Evolutionary conservation across 768 basidiomycete species (phyloP).

Genomic region (Mycena crocata): DNA sequence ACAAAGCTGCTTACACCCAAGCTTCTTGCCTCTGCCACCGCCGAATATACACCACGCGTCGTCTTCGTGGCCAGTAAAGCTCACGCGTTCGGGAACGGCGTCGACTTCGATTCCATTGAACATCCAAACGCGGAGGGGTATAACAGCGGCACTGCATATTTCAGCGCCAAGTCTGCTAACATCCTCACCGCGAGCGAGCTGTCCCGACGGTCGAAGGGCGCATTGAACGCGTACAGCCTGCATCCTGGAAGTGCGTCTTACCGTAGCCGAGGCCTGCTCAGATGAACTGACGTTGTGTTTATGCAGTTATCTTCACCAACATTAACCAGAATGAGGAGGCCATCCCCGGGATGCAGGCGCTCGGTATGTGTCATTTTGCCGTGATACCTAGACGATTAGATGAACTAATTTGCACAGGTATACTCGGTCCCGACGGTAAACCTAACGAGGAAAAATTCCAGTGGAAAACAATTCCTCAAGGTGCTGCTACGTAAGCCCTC

Average conservation of each 20-base stretch:
- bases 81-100: background rate
- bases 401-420: background rate
- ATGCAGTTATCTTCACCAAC: no score
- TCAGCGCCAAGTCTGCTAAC: conserved; percentile 10
- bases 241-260: conserved; percentile 11
- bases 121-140: background rate
- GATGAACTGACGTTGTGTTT: background rate
- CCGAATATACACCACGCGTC: conserved; percentile 3
- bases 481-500: no score
- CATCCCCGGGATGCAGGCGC: no score
- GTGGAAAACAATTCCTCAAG: background rate
- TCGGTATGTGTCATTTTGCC: no score
- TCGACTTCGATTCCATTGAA: background rate
- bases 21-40: background rate
- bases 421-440: background rate
- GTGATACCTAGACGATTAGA: no score
- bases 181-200: conserved; percentile 16
- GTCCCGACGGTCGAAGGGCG: background rate
- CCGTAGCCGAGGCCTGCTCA: background rate
- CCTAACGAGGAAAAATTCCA: background rate
- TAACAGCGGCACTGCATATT: background rate
- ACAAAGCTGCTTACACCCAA: conserved; percentile 9
- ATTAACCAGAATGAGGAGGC: no score
- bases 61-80: conserved; percentile 4
- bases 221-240: conserved; percentile 21